Evolutionary conservation across 208 protist genomes (phyloP).

Genomic region (Trypanosoma vivax): DNA sequence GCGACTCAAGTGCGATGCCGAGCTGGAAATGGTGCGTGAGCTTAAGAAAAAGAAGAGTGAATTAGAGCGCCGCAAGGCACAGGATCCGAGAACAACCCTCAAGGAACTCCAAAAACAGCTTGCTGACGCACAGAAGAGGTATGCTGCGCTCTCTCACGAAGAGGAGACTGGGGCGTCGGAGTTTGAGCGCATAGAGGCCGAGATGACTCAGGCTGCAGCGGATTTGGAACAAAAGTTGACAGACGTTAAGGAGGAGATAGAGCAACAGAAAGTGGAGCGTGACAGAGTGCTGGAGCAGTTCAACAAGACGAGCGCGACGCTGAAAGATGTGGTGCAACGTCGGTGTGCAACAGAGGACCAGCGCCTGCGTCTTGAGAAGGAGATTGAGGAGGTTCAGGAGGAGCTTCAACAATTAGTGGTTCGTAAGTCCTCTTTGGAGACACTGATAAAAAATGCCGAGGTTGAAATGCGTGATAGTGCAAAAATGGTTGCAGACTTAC

Average conservation of each 20-base stretch:
- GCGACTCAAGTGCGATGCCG: constrained; percentile 21
- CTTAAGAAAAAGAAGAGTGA: constrained; percentile 26
- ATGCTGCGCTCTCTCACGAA: constrained; percentile 34
- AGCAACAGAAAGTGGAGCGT: constrained; percentile 32
- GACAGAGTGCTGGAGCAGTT: constrained; percentile 29
- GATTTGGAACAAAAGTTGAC: constrained; percentile 41
- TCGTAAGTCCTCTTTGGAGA: constrained; percentile 49
- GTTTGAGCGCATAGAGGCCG: constrained; percentile 72
- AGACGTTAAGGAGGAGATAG: constrained; percentile 58
- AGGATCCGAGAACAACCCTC: constrained; percentile 30
- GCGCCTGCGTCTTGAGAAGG: constrained; percentile 53
- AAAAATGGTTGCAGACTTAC: constrained; percentile 45
- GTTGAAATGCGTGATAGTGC: constrained; percentile 58
- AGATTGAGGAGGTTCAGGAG: constrained; percentile 75
- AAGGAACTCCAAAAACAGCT: constrained; percentile 56
- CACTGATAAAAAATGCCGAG: constrained; percentile 68
- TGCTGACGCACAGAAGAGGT: constrained; percentile 27
- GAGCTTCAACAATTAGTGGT: constrained; percentile 61
- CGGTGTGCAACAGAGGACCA: constrained; percentile 33
- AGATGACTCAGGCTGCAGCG: constrained; percentile 56
- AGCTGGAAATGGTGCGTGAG: constrained; percentile 18
- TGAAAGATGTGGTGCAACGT: constrained; percentile 44
- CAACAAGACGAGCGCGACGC: constrained; percentile 19
- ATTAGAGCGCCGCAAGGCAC: constrained; percentile 31
- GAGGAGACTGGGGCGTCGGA: constrained; percentile 47